Conservation (phyloP, 768 basidiomycete species). For the Nevesoporus exiguus region DNA sequence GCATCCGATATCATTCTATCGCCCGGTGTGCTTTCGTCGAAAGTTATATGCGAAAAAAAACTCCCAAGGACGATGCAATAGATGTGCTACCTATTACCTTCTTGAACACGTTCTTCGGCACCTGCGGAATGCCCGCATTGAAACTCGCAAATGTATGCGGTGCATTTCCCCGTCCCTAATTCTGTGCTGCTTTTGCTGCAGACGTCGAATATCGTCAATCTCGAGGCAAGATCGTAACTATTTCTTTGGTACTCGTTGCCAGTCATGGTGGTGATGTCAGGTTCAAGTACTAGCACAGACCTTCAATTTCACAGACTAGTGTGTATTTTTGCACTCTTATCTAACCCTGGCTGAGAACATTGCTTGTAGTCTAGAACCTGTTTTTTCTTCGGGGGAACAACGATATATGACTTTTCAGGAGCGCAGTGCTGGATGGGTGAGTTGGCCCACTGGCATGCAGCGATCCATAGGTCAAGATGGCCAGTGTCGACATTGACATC, state of each 20-base stretch:
- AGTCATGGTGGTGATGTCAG: constrained; percentile 41
- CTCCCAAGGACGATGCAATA: constrained; percentile 51
- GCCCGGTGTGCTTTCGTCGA: constrained; percentile 40
- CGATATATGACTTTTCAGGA: constrained; percentile 42
- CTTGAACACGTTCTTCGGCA: constrained; percentile 59
- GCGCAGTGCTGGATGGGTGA: constrained; percentile 46
- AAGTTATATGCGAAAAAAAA: neutral
- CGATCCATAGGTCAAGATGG: neutral
- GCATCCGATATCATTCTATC: constrained; percentile 61
- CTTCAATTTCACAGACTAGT: constrained; percentile 31
- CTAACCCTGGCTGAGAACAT: neutral
- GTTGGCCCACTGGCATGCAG: constrained; percentile 7
- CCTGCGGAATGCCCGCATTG: constrained; percentile 58
- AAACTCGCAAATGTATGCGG: constrained; percentile 62
- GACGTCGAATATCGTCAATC: constrained; percentile 45
- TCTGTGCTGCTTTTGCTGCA: constrained; percentile 37
- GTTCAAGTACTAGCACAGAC: constrained; percentile 37
- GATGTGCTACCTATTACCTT: constrained; percentile 73
- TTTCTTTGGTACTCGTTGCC: constrained; percentile 45
- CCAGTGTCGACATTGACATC: constrained; percentile 68
- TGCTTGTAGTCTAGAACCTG: constrained; percentile 38
- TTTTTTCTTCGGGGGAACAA: constrained; percentile 49
- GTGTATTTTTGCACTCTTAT: constrained; percentile 9
- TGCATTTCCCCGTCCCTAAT: neutral
- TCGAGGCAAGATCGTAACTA: constrained; percentile 45